Evolutionary conservation across 768 basidiomycete genomes (phyloP), one percentile per base, ranked within the genome.

Genomic region (Podaxis sp.): DNA sequence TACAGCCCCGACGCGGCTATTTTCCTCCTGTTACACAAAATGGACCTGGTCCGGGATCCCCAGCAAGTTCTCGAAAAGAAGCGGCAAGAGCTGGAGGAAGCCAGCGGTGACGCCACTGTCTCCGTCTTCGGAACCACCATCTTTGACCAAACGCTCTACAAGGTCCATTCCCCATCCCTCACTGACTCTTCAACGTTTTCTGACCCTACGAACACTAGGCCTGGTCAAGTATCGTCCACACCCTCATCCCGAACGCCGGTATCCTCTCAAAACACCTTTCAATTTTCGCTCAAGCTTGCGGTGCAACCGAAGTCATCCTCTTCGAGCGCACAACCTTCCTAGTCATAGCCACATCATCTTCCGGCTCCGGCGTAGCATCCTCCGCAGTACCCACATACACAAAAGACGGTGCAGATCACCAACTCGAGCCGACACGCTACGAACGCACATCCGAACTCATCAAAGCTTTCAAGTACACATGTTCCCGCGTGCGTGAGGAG

Each of bases 311-410:
- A 74, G 93, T 94, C 61, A 89, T 98, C 68, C 85, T 98, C 43
- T 98, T 99, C 69, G 97, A 99, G 72, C 90, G 93, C 56, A 96
- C 95, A 8, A 98, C 97, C 36, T 98, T 98, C 79, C 90, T 99
- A 58, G 96, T 99, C 67, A 95, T 99, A 65, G 94, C 96, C 4
- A 91, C 91, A 2, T 91, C 90, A 22, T 83, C 74, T 67, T 79
- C 67, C 68, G 82, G 71, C 72, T 80, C 79, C 22, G 63, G 72
- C 24, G 64, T 74, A 40, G 65, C 78, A 41, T 69, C 77, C 61
- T 69, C 68, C 57, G 68, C 63, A 37, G 56, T 69, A 33, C 69
- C 66, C 50, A 64, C 67, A 41, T 61, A 69, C 61, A 55, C 63
- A 19, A 70, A 68, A 50, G 66, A 71, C 5, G 75, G 76, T 25